Conservation (phyloP, 805 yeast genomes). For the Nakazawaea sp. region DNA sequence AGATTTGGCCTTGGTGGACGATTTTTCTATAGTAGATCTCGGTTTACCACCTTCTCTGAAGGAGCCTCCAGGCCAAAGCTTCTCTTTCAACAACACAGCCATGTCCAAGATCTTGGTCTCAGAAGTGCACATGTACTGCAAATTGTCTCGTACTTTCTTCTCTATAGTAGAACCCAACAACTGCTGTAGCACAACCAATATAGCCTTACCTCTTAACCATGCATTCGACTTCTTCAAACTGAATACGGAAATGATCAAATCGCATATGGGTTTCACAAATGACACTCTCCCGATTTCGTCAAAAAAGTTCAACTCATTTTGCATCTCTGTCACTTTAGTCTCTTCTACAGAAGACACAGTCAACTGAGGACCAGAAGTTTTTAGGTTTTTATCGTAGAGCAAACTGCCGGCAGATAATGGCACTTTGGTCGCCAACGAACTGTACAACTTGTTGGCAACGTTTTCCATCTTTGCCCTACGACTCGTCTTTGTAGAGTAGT, state of each 20-base stretch:
- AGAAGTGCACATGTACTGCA: constrained; percentile 28
- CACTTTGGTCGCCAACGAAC: constrained; percentile 12
- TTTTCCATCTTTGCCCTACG: constrained; percentile 18
- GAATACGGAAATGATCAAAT: constrained; percentile 63
- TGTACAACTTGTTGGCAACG: constrained; percentile 29
- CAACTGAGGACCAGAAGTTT: too few relatives aligned
- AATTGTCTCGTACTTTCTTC: constrained; percentile 44
- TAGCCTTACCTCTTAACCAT: constrained; percentile 83
- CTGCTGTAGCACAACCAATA: constrained; percentile 76
- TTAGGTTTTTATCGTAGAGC: not conserved
- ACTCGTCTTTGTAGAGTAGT: constrained; percentile 4
- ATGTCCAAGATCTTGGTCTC: constrained; percentile 40
- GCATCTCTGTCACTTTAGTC: constrained; percentile 37
- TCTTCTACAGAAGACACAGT: constrained; percentile 18
- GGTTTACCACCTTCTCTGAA: constrained; percentile 38
- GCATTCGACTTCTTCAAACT: constrained; percentile 50
- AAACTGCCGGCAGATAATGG: constrained; percentile 1
- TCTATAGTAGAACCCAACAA: constrained; percentile 81
- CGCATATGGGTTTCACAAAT: constrained; percentile 79
- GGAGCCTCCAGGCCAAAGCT: constrained; percentile 47
- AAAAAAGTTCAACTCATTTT: constrained; percentile 44
- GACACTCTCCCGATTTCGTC: constrained; percentile 34
- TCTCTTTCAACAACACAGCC: constrained; percentile 22
- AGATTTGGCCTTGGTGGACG: constrained; percentile 52
- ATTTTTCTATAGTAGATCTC: constrained; percentile 45